These are phyloP conservation scores for Trametes pubescens DNA, from an alignment of 1,284 basidiomycete species.

Conservation along the genomic window DNA sequence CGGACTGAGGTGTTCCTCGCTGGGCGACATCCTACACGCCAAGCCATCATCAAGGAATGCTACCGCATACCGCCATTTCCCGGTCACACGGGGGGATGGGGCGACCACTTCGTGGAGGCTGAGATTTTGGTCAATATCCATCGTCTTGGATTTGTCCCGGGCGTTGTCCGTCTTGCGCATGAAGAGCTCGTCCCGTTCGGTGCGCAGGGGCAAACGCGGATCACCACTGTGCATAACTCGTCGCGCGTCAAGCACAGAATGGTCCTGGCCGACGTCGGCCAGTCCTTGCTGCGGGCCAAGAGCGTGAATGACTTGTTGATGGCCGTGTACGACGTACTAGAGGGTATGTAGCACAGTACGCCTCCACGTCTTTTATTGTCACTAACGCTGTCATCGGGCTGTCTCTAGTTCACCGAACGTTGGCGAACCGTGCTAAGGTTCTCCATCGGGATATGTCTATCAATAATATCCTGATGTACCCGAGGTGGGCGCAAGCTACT, in stretches of 20 bases:
- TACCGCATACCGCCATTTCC: neutral
- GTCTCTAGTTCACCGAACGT: constrained; percentile 8
- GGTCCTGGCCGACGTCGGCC: constrained; percentile 12
- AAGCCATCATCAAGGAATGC: constrained; percentile 20
- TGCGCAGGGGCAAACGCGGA: neutral
- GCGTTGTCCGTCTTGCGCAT: constrained; percentile 11
- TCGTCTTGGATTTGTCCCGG: constrained; percentile 8
- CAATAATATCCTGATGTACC: constrained; percentile 22
- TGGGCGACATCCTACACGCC: neutral
- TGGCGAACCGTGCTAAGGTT: neutral
- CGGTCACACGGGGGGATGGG: neutral
- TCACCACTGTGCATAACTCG: neutral
- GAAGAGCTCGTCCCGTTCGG: constrained; percentile 3
- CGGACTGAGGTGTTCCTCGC: constrained; percentile 7
- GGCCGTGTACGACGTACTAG: constrained; percentile 11
- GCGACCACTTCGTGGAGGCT: neutral
- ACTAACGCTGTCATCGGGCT: neutral
- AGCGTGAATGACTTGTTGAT: constrained; percentile 16
- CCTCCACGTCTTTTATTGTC: neutral
- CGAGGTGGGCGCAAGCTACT: neutral
- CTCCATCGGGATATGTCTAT: constrained; percentile 25
- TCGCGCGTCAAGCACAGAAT: constrained; percentile 7
- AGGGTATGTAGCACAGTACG: neutral
- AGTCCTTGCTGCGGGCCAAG: neutral
- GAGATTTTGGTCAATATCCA: constrained; percentile 14